phyloP scores from a whole-genome alignment of 441 rosid species.

The Jatropha multifida region DNA sequence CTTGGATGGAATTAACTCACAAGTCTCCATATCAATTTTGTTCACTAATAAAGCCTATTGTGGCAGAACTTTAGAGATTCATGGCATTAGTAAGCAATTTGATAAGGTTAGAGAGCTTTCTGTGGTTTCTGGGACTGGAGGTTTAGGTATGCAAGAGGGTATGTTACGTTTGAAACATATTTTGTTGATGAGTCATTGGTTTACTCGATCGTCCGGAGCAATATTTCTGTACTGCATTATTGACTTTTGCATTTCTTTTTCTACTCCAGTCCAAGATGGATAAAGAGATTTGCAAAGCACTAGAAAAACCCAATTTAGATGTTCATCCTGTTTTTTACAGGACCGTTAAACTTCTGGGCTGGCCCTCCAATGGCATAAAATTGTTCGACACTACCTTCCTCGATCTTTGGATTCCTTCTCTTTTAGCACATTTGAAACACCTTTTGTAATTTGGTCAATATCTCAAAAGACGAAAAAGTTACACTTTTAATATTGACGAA shows the following conservation, averaged over 20 bases:
- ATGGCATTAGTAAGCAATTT: slow-evolving; percentile 19
- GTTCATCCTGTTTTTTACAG: too few species aligned
- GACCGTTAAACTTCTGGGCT: too few species aligned
- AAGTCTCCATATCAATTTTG: slow-evolving; percentile 21
- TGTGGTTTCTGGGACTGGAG: slow-evolving; percentile 28
- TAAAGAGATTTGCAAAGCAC: too few species aligned
- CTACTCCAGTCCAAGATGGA: background rate
- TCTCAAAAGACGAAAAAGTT: too few species aligned
- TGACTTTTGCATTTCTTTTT: too few species aligned
- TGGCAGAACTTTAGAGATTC: slow-evolving; percentile 31
- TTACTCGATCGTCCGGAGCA: slow-evolving; percentile 19
- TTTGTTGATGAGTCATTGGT: background rate
- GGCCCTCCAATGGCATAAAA: too few species aligned
- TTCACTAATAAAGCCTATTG: slow-evolving; percentile 24
- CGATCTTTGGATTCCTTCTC: too few species aligned
- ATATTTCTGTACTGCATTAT: slow-evolving; percentile 24
- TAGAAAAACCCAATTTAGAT: too few species aligned
- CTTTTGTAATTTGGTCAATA: too few species aligned
- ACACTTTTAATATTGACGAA: too few species aligned
- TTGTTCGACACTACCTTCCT: too few species aligned
- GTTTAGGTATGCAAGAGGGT: slow-evolving; percentile 28
- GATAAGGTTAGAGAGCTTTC: slow-evolving; percentile 16
- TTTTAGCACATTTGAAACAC: too few species aligned
- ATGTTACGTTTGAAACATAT: slow-evolving; percentile 12
- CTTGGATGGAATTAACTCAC: slow-evolving; percentile 22